Conservation (phyloP, 2,329 filamentous ascomycete genomes). For the Plectosphaerella plurivora region DNA sequence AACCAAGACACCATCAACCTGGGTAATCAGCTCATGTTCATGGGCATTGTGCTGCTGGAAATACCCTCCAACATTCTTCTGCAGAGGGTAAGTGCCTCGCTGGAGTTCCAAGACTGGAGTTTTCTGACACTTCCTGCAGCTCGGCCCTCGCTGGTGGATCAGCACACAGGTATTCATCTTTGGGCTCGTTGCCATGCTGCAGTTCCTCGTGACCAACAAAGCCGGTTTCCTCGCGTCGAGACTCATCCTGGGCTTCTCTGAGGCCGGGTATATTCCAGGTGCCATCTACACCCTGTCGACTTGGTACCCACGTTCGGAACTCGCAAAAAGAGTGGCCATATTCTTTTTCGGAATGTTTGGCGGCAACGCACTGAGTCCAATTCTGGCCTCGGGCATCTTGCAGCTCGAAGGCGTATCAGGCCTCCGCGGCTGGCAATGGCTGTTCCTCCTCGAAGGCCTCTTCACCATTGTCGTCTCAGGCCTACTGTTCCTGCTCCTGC, state of each 20-base stretch:
- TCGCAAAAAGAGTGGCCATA: constrained; percentile 40
- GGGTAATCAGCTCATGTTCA: constrained; percentile 49
- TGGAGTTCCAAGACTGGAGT: background rate
- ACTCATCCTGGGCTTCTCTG: constrained; percentile 39
- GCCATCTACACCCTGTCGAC: constrained; percentile 46
- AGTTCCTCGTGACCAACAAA: constrained; percentile 35
- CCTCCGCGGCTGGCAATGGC: constrained; percentile 45
- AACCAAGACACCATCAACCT: constrained; percentile 44
- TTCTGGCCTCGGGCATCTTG: constrained; percentile 43
- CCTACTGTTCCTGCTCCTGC: constrained; percentile 34
- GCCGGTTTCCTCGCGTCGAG: constrained; percentile 39
- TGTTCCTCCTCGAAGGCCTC: constrained; percentile 42
- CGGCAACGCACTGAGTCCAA: constrained; percentile 41
- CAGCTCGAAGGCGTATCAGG: constrained; percentile 34
- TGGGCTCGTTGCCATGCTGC: constrained; percentile 38
- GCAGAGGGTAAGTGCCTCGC: constrained; percentile 15
- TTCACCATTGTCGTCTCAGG: constrained; percentile 35
- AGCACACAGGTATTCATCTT: constrained; percentile 43
- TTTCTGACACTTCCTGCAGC: constrained; percentile 14
- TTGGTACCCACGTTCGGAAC: constrained; percentile 42
- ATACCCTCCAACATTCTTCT: constrained; percentile 48
- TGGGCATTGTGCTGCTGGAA: constrained; percentile 43
- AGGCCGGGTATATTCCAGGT: constrained; percentile 48
- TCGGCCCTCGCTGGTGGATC: constrained; percentile 44
- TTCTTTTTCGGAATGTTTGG: constrained; percentile 52